Evolutionary conservation across 2,329 filamentous ascomycete genomes (phyloP), one percentile per base, ranked within the genome.

Genomic region (Exophiala oligosperma): DNA sequence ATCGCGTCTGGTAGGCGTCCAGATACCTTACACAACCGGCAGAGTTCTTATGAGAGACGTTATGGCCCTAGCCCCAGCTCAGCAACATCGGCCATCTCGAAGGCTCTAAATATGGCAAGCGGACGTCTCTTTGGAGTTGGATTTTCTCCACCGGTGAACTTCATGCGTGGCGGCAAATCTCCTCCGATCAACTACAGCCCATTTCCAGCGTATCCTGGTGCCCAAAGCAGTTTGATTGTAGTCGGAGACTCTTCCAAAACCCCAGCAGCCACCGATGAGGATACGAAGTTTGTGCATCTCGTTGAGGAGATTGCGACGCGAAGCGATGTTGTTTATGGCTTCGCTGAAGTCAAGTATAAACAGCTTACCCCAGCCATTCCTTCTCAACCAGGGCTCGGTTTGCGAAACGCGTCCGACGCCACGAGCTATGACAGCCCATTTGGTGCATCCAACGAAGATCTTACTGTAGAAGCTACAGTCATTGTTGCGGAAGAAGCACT

Each of bases 281-380:
- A 97, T 70, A 80, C 82, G 14, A 85, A 84, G 63, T 86, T 90
- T 41, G 86, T 93, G 2, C 88, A 92, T 68, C 83, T 85, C 46
- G 92, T 97, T 57, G 93, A 99, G 72, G 92, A 97, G 67, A 88
- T 91, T 64, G 94, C 94, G 1, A 94, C 92, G 32, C 84, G 92
- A 40, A 97, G 92, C 70, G 92, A 99, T 72, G 94, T 97, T 47
- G 92, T 99, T 2, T 99, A 92, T 72, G 92, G 93, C 2, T 97
- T 99, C 74, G 94, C 94, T 4, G 93, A 99, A 75, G 93, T 99
- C 70, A 99, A 99, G 74, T 97, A 95, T 75, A 94, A 95, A 74
- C 94, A 99, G 73, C 82, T 99, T n/a, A 85, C 97, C 50, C 94
- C 94, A 2, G 78, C 94, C 46, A 86, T 91, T 1, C 94, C 93